Percentiles rank a stretch among this genome's conserved stretches.
phyloP scores from a whole-genome alignment of 2,329 filamentous ascomycete species.

The Aspergillus ustus region DNA sequence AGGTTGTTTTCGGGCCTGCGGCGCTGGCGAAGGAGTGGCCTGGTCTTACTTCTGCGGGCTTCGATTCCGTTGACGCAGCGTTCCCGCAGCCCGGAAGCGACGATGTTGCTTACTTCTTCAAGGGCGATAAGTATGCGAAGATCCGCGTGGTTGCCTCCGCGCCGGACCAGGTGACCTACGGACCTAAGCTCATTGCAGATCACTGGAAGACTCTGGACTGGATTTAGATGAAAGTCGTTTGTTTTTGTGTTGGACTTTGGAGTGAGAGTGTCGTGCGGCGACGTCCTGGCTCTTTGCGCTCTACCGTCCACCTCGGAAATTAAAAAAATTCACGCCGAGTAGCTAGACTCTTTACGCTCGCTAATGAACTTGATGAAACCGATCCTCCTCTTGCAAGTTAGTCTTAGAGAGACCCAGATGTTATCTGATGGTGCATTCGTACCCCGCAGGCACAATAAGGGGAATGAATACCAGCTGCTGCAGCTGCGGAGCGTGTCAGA shows the following conservation, averaged over 20 bases:
- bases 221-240: neutral
- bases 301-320: too few species aligned
- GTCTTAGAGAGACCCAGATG: too few species aligned
- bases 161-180: neutral
- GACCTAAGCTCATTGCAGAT: conserved; percentile 1
- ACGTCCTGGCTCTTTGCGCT: too few species aligned
- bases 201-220: conserved; percentile 12
- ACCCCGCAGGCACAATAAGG: too few species aligned
- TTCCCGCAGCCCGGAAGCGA: neutral
- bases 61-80: conserved; percentile 8
- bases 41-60: conserved; percentile 1
- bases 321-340: too few species aligned
- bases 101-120: conserved; percentile 1
- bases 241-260: too few species aligned
- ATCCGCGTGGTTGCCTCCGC: neutral
- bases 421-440: too few species aligned
- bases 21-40: neutral
- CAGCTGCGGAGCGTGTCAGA: too few species aligned
- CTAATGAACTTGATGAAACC: neutral
- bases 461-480: too few species aligned
- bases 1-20: conserved; percentile 2
- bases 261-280: too few species aligned
- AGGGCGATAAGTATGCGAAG: conserved; percentile 6
- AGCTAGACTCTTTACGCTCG: neutral
- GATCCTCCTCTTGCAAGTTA: too few species aligned